Evolutionary conservation across 352 stramenopile genomes (phyloP), one percentile per base, ranked within the genome.

Genomic region (Phytophthora macrochlamydospora): DNA sequence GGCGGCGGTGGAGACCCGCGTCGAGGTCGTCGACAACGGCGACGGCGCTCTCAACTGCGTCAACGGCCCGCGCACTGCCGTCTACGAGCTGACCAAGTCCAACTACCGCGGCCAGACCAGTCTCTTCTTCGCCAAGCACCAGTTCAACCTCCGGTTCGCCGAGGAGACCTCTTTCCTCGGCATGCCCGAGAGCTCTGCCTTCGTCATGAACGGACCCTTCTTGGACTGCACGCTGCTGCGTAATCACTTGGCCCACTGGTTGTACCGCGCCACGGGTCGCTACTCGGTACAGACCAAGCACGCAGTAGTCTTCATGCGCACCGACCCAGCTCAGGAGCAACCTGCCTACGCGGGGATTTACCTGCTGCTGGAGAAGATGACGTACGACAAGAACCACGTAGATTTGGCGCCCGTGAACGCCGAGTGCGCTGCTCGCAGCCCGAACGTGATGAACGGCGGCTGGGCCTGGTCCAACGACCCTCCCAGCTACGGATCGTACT

Each of bases 401-500:
- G 78, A 82, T 5, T 61, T 94, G 9, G 83, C 86, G 13, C 65
- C 68, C 7, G 79, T 93, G 54, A 61, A 88, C 51, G 43, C 71
- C 1, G 35, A 59, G 7, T 92, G 83, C 56, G 67, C 64, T 2
- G 69, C 69, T 28, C 69, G 33, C 14, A 71, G 74, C 24, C 54
- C 45, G 1, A 65, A 75, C n/a, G 78, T 88, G 14, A 43, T 91
- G 55, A 79, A 60, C 12, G 86, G 86, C 13, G 86, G 86, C 32
- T 94, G 86, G 86, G 84, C 84, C 48, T 94, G 86, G 86, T 81
- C 89, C 59, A 91, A 91, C 60, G 80, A 94, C 52, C 87, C 81
- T 11, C 71, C 82, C 7, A 85, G 67, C 14, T 94, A 78, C 42
- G 83, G 81, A 3, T 71, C 81, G 14, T 91, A 88, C 69, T 91